Evolutionary conservation across 225 moss, liverwort and hornwort species (phyloP).

Genomic region (Rhytidiadelphus loreus): DNA sequence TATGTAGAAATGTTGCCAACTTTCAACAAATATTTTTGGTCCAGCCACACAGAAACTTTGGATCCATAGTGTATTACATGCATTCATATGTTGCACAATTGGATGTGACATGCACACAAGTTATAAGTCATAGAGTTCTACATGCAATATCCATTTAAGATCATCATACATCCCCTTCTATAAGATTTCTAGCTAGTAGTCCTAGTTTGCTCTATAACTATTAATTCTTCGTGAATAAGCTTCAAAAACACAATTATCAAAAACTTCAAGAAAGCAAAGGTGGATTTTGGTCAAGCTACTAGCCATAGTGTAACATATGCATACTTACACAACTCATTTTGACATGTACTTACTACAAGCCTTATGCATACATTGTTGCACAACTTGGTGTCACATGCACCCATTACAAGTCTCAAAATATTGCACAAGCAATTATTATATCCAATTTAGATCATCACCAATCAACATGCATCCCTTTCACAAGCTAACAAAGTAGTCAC

Average conservation of each 20-base stretch:
- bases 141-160: background rate
- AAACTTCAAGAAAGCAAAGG: background rate
- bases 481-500: too few relatives aligned
- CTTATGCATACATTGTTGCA: background rate
- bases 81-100: background rate
- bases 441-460: background rate
- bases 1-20: background rate
- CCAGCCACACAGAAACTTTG: rapidly evolving
- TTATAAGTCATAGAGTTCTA: too few relatives aligned
- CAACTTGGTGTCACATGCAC: background rate
- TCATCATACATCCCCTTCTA: background rate
- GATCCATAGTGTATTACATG: too few relatives aligned
- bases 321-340: background rate
- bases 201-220: background rate
- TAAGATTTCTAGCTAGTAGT: too few relatives aligned
- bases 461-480: rapidly evolving
- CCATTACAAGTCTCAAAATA: background rate
- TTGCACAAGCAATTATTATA: background rate
- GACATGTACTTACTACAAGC: background rate
- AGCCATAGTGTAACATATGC: rapidly evolving
- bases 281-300: background rate
- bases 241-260: background rate
- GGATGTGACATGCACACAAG: background rate
- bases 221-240: background rate
- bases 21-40: background rate